phyloP scores from a whole-genome alignment of 2,329 filamentous ascomycete genomes.

The Colletotrichum nymphaeae region DNA sequence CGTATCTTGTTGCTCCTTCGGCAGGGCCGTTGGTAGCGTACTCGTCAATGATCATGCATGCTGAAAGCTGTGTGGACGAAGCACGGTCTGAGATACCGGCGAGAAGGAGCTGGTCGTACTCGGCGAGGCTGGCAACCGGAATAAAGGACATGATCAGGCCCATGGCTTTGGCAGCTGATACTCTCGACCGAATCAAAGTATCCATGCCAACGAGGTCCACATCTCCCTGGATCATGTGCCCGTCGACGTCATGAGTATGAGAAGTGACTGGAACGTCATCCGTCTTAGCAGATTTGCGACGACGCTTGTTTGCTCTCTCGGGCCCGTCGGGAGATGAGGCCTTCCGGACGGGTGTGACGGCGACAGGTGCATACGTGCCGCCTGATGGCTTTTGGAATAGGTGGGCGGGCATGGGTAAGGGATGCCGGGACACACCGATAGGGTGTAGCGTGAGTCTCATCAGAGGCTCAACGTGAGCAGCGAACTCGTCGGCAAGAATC shows the following conservation, averaged over 20 bases:
- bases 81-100: conserved; percentile 77
- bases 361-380: conserved; percentile 74
- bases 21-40: conserved; percentile 73
- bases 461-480: conserved; percentile 80
- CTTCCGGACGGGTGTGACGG: conserved; percentile 57
- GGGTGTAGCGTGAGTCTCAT: conserved; percentile 89
- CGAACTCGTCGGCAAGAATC: conserved; percentile 78
- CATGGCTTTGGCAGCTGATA: conserved; percentile 88
- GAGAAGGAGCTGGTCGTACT: conserved; percentile 73
- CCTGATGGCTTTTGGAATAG: conserved; percentile 96
- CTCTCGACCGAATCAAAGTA: conserved; percentile 86
- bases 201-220: conserved; percentile 94
- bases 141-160: conserved; percentile 85
- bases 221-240: conserved; percentile 97
- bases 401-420: conserved; percentile 89
- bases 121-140: conserved; percentile 70
- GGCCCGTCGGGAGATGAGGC: conserved; percentile 63
- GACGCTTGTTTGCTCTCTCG: conserved; percentile 77
- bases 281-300: conserved; percentile 85
- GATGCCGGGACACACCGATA: conserved; percentile 90
- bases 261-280: conserved; percentile 73
- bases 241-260: conserved; percentile 95
- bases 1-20: conserved; percentile 67
- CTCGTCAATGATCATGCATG: conserved; percentile 88
- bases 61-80: conserved; percentile 87